These are phyloP conservation scores for Platanus orientalis DNA, from an alignment of 164 flowering plant genomes.

Conservation along the genomic window DNA sequence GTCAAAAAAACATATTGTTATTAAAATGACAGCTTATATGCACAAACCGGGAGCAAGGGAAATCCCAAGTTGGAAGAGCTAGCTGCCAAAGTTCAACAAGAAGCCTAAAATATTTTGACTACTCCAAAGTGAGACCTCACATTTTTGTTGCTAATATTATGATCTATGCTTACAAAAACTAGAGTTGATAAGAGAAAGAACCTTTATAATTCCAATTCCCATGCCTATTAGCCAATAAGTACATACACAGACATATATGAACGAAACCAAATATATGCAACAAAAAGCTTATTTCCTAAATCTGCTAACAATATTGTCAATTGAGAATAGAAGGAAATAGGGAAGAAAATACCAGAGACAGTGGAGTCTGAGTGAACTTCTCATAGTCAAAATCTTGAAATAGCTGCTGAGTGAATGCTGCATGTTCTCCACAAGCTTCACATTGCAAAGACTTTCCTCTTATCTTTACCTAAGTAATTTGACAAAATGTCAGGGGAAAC, in stretches of 20 bases:
- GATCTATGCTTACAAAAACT: no score
- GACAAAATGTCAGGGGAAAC: neutral
- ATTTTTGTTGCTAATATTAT: no score
- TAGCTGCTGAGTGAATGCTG: constrained; percentile 37
- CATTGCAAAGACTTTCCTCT: constrained; percentile 76
- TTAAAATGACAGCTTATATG: neutral
- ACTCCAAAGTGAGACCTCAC: no score
- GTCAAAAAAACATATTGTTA: no score
- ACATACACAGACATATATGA: no score
- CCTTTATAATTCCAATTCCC: no score
- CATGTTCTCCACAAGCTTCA: constrained; percentile 77
- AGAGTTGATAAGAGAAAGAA: no score
- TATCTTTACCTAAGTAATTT: constrained; percentile 61
- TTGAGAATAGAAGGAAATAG: neutral
- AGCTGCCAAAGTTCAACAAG: neutral
- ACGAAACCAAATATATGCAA: no score
- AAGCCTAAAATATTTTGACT: no score
- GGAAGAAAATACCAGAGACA: constrained; percentile 46
- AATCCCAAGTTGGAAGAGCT: neutral
- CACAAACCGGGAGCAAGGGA: neutral
- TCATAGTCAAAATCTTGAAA: constrained; percentile 83
- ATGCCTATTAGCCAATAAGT: no score
- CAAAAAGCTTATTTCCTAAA: no score
- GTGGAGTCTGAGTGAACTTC: constrained; percentile 70
- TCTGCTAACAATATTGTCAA: neutral